Percentiles rank a stretch among this genome's conserved stretches.
phyloP scores from a whole-genome alignment of 176 grass and related monocot genomes.

The Cocos nucifera region DNA sequence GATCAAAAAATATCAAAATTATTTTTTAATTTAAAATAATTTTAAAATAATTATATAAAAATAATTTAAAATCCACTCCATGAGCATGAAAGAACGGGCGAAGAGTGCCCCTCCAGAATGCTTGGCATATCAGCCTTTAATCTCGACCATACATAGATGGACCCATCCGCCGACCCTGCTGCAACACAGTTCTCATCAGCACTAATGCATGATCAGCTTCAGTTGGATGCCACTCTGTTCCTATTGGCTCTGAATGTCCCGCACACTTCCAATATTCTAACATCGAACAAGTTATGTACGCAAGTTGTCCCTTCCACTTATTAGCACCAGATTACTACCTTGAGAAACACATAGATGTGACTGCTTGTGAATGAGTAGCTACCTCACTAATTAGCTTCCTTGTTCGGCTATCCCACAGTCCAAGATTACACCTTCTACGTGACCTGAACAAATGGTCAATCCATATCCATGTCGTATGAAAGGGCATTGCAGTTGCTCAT shows the following conservation, averaged over 20 bases:
- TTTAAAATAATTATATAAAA: too few species aligned
- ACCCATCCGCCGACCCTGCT: constrained; percentile 69
- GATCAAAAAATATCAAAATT: too few species aligned
- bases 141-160: too few species aligned
- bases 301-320: constrained; percentile 74
- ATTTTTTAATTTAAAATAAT: too few species aligned
- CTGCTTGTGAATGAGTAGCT: constrained; percentile 54
- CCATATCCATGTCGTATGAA: too few species aligned
- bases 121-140: constrained; percentile 28
- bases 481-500: too few species aligned
- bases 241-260: constrained; percentile 57
- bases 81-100: constrained; percentile 48
- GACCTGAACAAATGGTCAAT: too few species aligned
- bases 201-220: constrained; percentile 73
- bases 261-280: constrained; percentile 77
- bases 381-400: constrained; percentile 64
- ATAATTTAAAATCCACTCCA: too few species aligned
- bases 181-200: constrained; percentile 84
- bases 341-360: constrained; percentile 67
- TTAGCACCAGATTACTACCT: constrained; percentile 64
- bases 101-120: too few species aligned
- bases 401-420: constrained; percentile 59
- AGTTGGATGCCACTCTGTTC: constrained; percentile 47
- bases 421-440: too few species aligned
- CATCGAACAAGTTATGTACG: constrained; percentile 89